Evolutionary conservation across 257 asterid species (phyloP).

Genomic region (Nicotiana knightiana): DNA sequence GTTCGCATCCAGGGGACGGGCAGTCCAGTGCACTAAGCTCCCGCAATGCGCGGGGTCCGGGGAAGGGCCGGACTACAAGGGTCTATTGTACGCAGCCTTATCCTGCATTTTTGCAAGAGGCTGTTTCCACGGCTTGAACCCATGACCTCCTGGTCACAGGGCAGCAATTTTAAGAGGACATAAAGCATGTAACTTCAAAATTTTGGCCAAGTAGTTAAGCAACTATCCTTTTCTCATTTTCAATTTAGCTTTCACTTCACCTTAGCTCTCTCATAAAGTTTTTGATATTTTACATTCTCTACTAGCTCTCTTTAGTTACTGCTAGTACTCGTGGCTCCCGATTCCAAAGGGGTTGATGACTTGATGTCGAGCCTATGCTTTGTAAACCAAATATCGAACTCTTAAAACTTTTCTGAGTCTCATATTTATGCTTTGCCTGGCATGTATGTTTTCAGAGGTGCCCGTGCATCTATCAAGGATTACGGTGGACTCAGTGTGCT

Average conservation of each 20-base stretch:
- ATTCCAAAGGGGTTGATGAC: not conserved
- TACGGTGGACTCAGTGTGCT: constrained; percentile 65
- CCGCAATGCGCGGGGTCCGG: no score
- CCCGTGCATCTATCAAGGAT: constrained; percentile 71
- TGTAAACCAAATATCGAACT: not conserved
- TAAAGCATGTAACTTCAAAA: no score
- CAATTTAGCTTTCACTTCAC: not conserved
- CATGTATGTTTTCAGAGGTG: constrained; percentile 53
- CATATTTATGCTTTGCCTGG: not conserved
- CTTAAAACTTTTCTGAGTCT: not conserved
- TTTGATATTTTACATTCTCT: not conserved
- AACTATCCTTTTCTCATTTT: no score
- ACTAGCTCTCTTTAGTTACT: not conserved
- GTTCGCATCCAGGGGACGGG: not conserved
- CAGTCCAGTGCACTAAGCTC: no score
- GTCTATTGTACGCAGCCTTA: no score
- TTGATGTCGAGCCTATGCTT: not conserved
- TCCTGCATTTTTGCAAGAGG: no score
- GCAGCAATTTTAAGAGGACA: not conserved
- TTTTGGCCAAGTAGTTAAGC: no score
- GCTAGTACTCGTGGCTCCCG: not conserved
- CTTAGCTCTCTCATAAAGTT: not conserved
- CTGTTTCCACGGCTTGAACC: no score
- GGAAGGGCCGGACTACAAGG: no score
- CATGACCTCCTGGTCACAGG: no score